Percentiles rank a stretch among this genome's conserved stretches.
phyloP scores from a whole-genome alignment of 805 yeast species.

The Nakazawaea laoshanensis region DNA sequence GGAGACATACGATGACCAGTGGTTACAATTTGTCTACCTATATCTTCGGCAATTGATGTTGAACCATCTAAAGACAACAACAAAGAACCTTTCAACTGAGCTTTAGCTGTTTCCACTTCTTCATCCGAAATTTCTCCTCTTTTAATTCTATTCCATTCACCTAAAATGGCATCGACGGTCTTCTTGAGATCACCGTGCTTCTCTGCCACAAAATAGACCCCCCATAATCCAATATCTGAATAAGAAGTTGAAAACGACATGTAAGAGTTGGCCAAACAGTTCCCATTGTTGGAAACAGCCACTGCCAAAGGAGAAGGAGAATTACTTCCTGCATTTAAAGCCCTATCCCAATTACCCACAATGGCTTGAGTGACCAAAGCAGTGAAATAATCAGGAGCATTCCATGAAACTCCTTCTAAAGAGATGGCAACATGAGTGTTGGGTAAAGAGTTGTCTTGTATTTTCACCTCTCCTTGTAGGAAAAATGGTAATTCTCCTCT shows the following conservation, averaged over 20 bases:
- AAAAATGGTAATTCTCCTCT: conserved; percentile 73
- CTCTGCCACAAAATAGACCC: conserved; percentile 85
- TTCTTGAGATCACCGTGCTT: conserved; percentile 56
- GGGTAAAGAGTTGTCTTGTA: conserved; percentile 77
- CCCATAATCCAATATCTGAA: conserved; percentile 98
- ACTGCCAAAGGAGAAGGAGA: conserved; percentile 82
- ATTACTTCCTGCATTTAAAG: conserved; percentile 74
- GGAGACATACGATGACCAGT: conserved; percentile 77
- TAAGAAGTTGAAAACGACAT: conserved; percentile 96
- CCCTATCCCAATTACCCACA: conserved; percentile 96
- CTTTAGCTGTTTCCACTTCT: conserved; percentile 90
- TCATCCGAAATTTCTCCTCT: conserved; percentile 68
- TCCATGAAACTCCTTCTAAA: conserved; percentile 98
- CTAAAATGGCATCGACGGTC: conserved; percentile 65
- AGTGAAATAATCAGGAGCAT: conserved; percentile 88
- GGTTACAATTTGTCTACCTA: conserved; percentile 93
- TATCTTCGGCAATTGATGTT: conserved; percentile 94
- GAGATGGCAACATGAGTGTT: conserved; percentile 89
- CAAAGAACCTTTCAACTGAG: conserved; percentile 89
- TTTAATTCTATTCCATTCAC: conserved; percentile 86
- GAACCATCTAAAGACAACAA: conserved; percentile 88
- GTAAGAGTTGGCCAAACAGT: conserved; percentile 83
- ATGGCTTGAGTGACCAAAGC: conserved; percentile 95
- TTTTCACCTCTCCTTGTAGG: conserved; percentile 77
- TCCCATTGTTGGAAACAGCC: conserved; percentile 42